phyloP scores from a whole-genome alignment of 2,329 filamentous ascomycete species.

The Alternaria brassicicola region DNA sequence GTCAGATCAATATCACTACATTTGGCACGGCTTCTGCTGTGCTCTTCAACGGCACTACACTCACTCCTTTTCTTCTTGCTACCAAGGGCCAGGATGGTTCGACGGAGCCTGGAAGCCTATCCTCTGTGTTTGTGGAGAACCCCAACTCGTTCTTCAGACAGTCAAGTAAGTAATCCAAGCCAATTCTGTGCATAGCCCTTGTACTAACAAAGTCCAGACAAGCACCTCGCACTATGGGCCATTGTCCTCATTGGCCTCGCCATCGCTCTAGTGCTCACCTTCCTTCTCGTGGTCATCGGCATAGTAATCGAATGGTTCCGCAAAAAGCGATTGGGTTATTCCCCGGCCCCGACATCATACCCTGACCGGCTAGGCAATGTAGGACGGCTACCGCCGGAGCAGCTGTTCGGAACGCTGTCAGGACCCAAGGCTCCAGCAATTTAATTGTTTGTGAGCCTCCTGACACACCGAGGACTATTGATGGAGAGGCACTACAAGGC shows the following conservation, averaged over 20 bases:
- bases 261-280: conserved; percentile 77
- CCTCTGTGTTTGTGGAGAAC: conserved; percentile 82
- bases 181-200: background rate
- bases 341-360: conserved; percentile 70
- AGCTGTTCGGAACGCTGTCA: conserved; percentile 46
- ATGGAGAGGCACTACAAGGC: background rate
- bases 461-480: background rate
- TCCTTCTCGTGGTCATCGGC: conserved; percentile 76
- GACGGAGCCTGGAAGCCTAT: conserved; percentile 70
- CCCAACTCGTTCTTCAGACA: conserved; percentile 72
- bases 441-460: conserved; percentile 11
- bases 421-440: conserved; percentile 44
- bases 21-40: conserved; percentile 86
- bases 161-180: conserved; percentile 58
- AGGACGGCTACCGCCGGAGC: conserved; percentile 57
- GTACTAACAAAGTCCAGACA: conserved; percentile 46
- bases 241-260: conserved; percentile 81
- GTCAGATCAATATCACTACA: conserved; percentile 73
- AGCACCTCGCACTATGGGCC: conserved; percentile 72
- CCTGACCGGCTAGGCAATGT: conserved; percentile 56
- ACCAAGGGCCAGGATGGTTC: conserved; percentile 64
- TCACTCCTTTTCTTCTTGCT: conserved; percentile 81
- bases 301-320: conserved; percentile 76
- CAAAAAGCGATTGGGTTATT: conserved; percentile 79
- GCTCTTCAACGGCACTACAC: conserved; percentile 81